phyloP scores from a whole-genome alignment of 2,329 filamentous ascomycete genomes.

The Trichoderma pleuroti region DNA sequence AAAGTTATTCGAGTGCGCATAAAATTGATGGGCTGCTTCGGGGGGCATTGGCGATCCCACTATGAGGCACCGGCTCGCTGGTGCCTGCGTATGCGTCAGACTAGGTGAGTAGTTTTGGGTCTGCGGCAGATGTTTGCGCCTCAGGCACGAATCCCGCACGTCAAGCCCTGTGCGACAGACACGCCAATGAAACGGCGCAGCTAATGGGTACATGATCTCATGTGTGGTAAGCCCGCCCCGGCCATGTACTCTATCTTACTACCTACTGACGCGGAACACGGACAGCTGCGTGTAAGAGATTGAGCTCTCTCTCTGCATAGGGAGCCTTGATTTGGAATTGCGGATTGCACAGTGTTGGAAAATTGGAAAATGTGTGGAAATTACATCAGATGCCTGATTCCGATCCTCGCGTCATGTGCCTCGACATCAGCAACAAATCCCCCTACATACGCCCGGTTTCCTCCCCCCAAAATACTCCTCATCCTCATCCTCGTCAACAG shows the following conservation, averaged over 20 bases:
- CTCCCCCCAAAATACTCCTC: neutral
- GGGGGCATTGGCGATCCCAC: slow-evolving; percentile 16
- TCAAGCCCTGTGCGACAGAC: neutral
- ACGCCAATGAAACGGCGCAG: neutral
- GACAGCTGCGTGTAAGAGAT: neutral
- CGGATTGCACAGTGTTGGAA: neutral
- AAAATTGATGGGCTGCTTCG: slow-evolving; percentile 12
- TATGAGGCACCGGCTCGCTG: slow-evolving; percentile 16
- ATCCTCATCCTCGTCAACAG: neutral
- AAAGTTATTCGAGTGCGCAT: slow-evolving; percentile 16
- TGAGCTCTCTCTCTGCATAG: neutral
- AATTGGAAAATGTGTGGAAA: neutral
- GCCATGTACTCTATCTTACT: neutral
- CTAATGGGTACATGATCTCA: neutral
- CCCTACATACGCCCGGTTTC: neutral
- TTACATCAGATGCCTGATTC: neutral
- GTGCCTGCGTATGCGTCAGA: slow-evolving; percentile 27
- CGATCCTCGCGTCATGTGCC: neutral
- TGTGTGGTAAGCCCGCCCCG: neutral
- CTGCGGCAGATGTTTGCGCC: slow-evolving; percentile 26
- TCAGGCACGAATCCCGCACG: slow-evolving; percentile 28
- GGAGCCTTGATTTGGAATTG: neutral
- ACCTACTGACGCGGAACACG: neutral
- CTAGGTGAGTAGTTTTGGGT: slow-evolving; percentile 28
- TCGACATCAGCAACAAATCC: neutral